A percentile compares a stretch with the other conserved stretches of the same genome.
phyloP scores from a whole-genome alignment of 2,329 filamentous ascomycete species.

The Stromatinia cepivora region DNA sequence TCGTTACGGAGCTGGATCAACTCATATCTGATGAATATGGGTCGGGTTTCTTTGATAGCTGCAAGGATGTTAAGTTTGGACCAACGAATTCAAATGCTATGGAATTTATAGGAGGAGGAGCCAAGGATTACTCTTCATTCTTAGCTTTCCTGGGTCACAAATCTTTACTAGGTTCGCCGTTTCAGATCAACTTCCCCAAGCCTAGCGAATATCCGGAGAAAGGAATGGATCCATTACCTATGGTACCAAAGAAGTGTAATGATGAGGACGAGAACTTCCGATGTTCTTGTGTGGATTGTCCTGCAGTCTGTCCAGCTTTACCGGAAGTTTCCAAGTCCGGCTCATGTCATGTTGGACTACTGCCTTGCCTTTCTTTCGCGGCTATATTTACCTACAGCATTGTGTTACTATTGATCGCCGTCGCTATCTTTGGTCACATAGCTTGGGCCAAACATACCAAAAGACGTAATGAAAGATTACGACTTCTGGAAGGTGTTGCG shows the following conservation, averaged over 20 bases:
- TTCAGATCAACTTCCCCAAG: constrained; percentile 91
- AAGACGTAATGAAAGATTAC: constrained; percentile 77
- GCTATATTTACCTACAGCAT: constrained; percentile 84
- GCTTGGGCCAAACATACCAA: constrained; percentile 72
- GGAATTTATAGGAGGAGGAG: constrained; percentile 92
- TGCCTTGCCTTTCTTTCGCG: constrained; percentile 93
- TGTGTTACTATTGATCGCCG: constrained; percentile 66
- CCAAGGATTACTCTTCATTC: constrained; percentile 83
- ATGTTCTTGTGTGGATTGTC: constrained; percentile 93
- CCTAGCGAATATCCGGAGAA: constrained; percentile 59
- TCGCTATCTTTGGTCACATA: constrained; percentile 70
- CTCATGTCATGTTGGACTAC: constrained; percentile 76
- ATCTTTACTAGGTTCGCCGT: constrained; percentile 80
- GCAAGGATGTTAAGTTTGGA: constrained; percentile 98
- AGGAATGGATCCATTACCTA: constrained; percentile 69
- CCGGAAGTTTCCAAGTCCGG: constrained; percentile 69
- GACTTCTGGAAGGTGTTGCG: constrained; percentile 79
- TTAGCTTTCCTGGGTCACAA: constrained; percentile 92
- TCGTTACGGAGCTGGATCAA: constrained; percentile 91
- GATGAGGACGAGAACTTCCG: constrained; percentile 81
- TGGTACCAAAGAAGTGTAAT: constrained; percentile 83
- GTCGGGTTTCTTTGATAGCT: constrained; percentile 89
- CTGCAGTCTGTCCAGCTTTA: constrained; percentile 77
- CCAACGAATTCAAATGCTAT: constrained; percentile 92
- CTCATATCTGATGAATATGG: constrained; percentile 83